These are phyloP conservation scores for Harrya chromipes DNA, from an alignment of 768 basidiomycete species.

Conservation along the genomic window DNA sequence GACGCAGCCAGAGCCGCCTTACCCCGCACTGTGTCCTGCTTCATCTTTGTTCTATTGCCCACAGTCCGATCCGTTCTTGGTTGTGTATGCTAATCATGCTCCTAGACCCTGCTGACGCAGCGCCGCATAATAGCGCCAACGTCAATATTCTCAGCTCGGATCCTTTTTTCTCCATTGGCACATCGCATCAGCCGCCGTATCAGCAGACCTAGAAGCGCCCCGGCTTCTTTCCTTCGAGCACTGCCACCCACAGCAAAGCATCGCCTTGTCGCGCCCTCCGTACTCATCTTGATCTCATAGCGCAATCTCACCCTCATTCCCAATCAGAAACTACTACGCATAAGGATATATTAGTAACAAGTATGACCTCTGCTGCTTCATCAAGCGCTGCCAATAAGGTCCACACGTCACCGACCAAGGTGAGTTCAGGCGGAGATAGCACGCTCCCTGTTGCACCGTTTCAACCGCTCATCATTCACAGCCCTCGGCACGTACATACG, in stretches of 20 bases:
- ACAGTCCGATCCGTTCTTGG: not conserved
- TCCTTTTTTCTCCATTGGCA: slow-evolving; percentile 9
- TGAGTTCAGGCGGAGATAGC: slow-evolving; percentile 24
- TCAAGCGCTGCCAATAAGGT: slow-evolving; percentile 26
- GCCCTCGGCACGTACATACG: slow-evolving; percentile 70
- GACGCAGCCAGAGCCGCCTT: slow-evolving; percentile 45
- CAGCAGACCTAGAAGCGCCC: slow-evolving; percentile 34
- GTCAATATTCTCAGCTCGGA: slow-evolving; percentile 8
- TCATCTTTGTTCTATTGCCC: not conserved
- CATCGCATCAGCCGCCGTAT: slow-evolving; percentile 17
- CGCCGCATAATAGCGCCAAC: slow-evolving; percentile 8
- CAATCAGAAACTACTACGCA: slow-evolving; percentile 32
- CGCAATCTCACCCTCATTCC: slow-evolving; percentile 38
- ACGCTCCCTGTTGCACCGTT: slow-evolving; percentile 1
- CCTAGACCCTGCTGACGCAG: slow-evolving; percentile 12
- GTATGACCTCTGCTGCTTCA: slow-evolving; percentile 29
- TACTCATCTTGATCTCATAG: slow-evolving; percentile 32
- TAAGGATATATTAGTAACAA: slow-evolving; percentile 12
- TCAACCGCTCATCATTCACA: slow-evolving; percentile 26
- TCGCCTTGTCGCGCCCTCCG: slow-evolving; percentile 24
- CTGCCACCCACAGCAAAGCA: slow-evolving; percentile 35
- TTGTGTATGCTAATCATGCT: slow-evolving; percentile 8
- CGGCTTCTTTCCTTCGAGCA: slow-evolving; percentile 35
- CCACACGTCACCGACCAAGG: slow-evolving; percentile 36
- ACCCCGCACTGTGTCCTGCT: slow-evolving; percentile 14